Evolutionary conservation across 805 yeast species (phyloP), one percentile per base, ranked within the genome.

Genomic region (Teunomyces barrocoloradensis): DNA sequence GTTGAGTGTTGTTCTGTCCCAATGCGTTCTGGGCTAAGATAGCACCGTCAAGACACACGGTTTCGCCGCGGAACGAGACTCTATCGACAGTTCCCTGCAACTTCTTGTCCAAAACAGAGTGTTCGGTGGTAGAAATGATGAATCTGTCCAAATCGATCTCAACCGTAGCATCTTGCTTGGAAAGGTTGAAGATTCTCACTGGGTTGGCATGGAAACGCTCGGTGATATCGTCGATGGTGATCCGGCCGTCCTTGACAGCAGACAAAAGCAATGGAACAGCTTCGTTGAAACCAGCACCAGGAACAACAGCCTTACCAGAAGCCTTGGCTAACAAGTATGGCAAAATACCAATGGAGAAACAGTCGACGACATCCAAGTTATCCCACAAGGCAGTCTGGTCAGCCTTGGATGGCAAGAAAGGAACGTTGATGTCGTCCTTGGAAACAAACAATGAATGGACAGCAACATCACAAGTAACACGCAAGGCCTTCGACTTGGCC

Each of bases 391-490:
- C 87, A 20, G 75, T 77, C 71, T 88, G 96, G 62, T 89, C 96
- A 54, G 80, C 87, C 62, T 78, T 77, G 17, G 92, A 77, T 54
- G 97, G 97, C 66, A 90, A 75, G 75, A 84, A 84, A 20, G 68
- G 61, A 56, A 89, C 85, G 56, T 82, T 82, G 59, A 84, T 84
- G 44, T 84, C 87, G 33, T 81, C 81, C 64, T 81, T 86, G 39
- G 88, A 77, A 53, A 87, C 72, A 73, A 89, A 90, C 63, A 91
- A 74, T 4, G 96, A 74, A 63, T 82, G 85, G 42, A 92, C 83
- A 18, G 90, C 74, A 52, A 89, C 96, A 66, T 92, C 98, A 68
- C 96, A 87, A 17, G 97, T 89, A 33, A 92, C 96, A 55, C 78
- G 78, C 59, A 89, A 75, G 40, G 85, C 82, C 75, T 87, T 89